Percentiles rank a stretch among this genome's conserved stretches.
Evolutionary conservation across 2,329 filamentous ascomycete genomes (phyloP).

Genomic region (Neonectria coccinea): DNA sequence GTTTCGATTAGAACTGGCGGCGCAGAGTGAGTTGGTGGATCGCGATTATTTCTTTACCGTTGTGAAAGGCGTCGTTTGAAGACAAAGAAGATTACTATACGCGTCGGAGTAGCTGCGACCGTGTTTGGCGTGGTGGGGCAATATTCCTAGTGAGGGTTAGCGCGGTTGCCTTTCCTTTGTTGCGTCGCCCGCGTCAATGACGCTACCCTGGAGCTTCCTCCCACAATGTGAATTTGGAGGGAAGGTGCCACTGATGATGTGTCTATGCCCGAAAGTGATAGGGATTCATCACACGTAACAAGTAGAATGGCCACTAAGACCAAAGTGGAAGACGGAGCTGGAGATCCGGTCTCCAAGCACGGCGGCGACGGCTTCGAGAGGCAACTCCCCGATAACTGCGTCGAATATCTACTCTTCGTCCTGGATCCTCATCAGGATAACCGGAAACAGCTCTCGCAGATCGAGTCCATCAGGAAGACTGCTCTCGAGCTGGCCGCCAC

Average conservation of each 20-base stretch:
- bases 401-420: conserved; percentile 86
- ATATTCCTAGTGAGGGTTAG: conserved; percentile 30
- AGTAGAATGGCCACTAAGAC: conserved; percentile 11
- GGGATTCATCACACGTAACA: neutral
- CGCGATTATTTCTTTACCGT: neutral
- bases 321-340: conserved; percentile 8
- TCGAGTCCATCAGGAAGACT: conserved; percentile 79
- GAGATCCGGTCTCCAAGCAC: neutral
- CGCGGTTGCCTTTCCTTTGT: neutral
- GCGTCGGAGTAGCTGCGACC: conserved; percentile 34
- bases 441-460: conserved; percentile 69
- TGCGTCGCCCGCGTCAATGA: conserved; percentile 1
- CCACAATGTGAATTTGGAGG: conserved; percentile 2
- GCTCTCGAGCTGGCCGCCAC: conserved; percentile 71
- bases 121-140: conserved; percentile 28
- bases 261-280: neutral
- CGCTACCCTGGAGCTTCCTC: conserved; percentile 11
- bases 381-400: conserved; percentile 80
- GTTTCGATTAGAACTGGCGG: neutral
- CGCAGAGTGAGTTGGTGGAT: neutral
- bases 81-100: conserved; percentile 37
- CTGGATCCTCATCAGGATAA: conserved; percentile 67
- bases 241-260: conserved; percentile 1
- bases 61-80: conserved; percentile 7
- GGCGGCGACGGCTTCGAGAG: conserved; percentile 20